Evolutionary conservation across 2,329 filamentous ascomycete genomes (phyloP), one percentile per base, ranked within the genome.

Genomic region (Ophiostoma sp.): DNA sequence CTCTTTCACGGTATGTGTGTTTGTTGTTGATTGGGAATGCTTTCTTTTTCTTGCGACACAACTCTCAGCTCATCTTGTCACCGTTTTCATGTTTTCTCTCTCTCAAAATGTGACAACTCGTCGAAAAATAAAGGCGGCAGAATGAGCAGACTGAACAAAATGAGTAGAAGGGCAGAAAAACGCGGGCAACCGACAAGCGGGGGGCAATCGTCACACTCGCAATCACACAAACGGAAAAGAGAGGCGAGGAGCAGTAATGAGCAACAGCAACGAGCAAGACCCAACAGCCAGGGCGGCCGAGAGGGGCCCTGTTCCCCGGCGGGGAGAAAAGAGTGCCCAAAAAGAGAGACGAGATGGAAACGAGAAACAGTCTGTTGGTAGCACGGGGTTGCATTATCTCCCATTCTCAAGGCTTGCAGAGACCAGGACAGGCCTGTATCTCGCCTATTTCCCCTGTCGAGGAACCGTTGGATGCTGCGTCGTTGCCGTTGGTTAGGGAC

Each of bases 311-410:
- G 1, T 22, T 39, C 33, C 57, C 57, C 33, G 57, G 57, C 8
- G 50, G 50, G 25, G 33, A 61, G 57, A 61, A 9, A 42, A 42
- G 15, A 59, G 55, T 15, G 28, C 28, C 33, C 8, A 36, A 61
- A 17, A 19, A 33, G 31, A 61, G 17, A 61, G 31, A 59, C 4
- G 25, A 19, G 50, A 22, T 55, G n/a, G n/a, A 45, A 45, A 66
- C 36, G 39, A 66, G 61, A 45, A 42, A 66, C 36, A 25, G 61
- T 7, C 36, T 45, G 61, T 45, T 66, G 61, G 61, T 45, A 66
- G 39, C 61, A 66, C 61, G 0, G 36, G 61, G 36, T 45, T 28
- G 36, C 22, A 66, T 45, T 28, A 5, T 66, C 33, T 59, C 9
- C 33, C 61, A 42, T n/a, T 17, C 59, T 9, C 15, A 22, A 31